Base-by-base conservation (phyloP, 2,329 filamentous ascomycete genomes). In the Cadophora luteo-olivacea region DNA sequence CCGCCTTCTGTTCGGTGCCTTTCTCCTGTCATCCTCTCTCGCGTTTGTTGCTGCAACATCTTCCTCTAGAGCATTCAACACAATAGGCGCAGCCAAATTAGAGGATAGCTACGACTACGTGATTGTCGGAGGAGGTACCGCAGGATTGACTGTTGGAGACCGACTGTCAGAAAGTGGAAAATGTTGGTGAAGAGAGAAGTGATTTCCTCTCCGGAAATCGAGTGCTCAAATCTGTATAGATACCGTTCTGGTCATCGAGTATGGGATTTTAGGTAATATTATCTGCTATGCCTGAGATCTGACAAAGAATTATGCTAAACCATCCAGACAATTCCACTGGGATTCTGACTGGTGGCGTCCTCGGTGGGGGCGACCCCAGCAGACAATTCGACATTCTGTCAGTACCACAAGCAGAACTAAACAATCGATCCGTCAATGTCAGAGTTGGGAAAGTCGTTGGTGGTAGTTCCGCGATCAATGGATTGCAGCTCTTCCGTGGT, bases 91-190 rank as follows among this genome's bases (percentile, higher is more conserved):
- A 29, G 36, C 16, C 16, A 16, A 58, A 41, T 6, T 58, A 7
- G 33, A 25, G 6, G 33, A 58, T 5, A 38, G 32, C 8, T 69
- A 68, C 57, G 80, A 84, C 72, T 82, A 80, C 65, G 71, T 83
- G 38, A 72, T 83, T 32, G 78, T 82, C 9, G 81, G 82, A 8
- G 81, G 81, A 19, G 81, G 82, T 5, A 82, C 81, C 0, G 77
- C 81, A 3, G 81, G 82, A 7, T 76, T 82, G 4, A 77, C 80
- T 1, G 73, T 83, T 11, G 82, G 81, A 7, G 74, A 76, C 32
- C 79, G 81, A 4, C 76, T 83, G 14, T 77, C 74, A 16, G 80
- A 81, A 67, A 22, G 8, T 41, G 55, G 55, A 24, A 58, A 41
- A 38, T 58, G 55, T 41, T 22, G 1, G 29, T 36, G 1, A 22